Percentiles rank a stretch among this genome's conserved stretches.
phyloP scores from a whole-genome alignment of 352 stramenopile species.

The Phytophthora cryptogea region DNA sequence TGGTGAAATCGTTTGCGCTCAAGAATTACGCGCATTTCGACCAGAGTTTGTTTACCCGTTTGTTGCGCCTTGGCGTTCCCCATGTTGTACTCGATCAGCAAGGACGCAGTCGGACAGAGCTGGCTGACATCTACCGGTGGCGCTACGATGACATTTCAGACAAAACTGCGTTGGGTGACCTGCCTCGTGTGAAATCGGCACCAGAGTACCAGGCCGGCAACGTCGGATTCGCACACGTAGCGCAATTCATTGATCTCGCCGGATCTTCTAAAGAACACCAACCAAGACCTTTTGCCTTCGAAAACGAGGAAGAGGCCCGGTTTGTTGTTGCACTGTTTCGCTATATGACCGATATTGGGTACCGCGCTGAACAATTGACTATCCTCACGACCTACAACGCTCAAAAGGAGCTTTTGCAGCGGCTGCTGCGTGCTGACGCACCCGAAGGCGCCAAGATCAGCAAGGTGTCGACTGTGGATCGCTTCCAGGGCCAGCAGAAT shows the following conservation, averaged over 20 bases:
- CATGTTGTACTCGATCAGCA: constrained; percentile 92
- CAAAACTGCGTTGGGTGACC: constrained; percentile 29
- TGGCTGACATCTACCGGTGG: constrained; percentile 91
- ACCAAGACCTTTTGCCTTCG: constrained; percentile 87
- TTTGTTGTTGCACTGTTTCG: constrained; percentile 93
- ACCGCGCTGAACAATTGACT: constrained; percentile 89
- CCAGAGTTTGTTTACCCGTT: constrained; percentile 95
- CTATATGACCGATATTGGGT: constrained; percentile 94
- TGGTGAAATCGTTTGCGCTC: constrained; percentile 91
- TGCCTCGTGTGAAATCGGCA: constrained; percentile 23
- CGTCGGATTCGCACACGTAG: constrained; percentile 87
- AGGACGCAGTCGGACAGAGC: constrained; percentile 83
- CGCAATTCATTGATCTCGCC: constrained; percentile 90
- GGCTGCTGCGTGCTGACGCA: constrained; percentile 66
- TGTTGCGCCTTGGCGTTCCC: constrained; percentile 93
- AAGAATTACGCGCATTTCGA: constrained; percentile 91
- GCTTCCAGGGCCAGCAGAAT: constrained; percentile 96
- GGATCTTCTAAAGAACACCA: constrained; percentile 62
- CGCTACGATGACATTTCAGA: constrained; percentile 48
- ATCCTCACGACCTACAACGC: constrained; percentile 97
- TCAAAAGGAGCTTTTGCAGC: constrained; percentile 92
- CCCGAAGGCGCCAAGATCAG: constrained; percentile 25
- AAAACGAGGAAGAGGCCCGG: constrained; percentile 96
- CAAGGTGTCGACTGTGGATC: constrained; percentile 92
- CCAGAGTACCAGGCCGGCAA: constrained; percentile 72